Conservation (phyloP, 176 grass and related monocot genomes). For the Carex myosuroides region DNA sequence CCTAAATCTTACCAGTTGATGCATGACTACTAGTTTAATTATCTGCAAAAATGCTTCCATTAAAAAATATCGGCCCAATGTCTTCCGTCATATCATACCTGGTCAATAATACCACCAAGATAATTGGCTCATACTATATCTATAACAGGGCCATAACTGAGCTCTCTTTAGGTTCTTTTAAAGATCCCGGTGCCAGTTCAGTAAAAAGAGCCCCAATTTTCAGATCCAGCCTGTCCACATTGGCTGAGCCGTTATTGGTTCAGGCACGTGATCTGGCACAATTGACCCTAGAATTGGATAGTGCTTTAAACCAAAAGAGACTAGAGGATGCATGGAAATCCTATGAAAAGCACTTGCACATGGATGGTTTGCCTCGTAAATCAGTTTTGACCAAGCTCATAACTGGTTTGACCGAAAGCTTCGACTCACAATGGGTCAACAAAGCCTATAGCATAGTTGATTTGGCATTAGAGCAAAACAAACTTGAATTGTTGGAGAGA, state of each 20-base stretch:
- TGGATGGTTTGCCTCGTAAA: conserved; percentile 53
- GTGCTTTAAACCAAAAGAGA: conserved; percentile 42
- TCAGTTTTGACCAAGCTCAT: conserved; percentile 73
- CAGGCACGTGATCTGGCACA: conserved; percentile 54
- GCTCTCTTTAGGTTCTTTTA: not conserved
- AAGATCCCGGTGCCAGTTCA: not conserved
- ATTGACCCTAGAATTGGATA: conserved; percentile 54
- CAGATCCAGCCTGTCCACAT: not conserved
- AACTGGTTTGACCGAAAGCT: conserved; percentile 50
- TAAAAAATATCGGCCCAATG: not conserved
- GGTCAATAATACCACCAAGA: not conserved
- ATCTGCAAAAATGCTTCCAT: not conserved
- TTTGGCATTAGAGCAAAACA: conserved; percentile 33
- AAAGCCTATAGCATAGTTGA: conserved; percentile 59
- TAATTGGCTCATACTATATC: not conserved
- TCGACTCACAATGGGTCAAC: conserved; percentile 40
- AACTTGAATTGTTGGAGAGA: conserved; percentile 50
- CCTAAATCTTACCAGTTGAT: not conserved
- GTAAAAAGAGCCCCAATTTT: not conserved
- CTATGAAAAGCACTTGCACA: conserved; percentile 61
- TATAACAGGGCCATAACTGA: not conserved
- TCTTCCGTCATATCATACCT: not conserved
- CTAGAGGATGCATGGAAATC: conserved; percentile 72
- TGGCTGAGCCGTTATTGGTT: conserved; percentile 30
- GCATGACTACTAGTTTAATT: not conserved